Evolutionary conservation across 768 basidiomycete species (phyloP).

Genomic region (Boletus speciosus): DNA sequence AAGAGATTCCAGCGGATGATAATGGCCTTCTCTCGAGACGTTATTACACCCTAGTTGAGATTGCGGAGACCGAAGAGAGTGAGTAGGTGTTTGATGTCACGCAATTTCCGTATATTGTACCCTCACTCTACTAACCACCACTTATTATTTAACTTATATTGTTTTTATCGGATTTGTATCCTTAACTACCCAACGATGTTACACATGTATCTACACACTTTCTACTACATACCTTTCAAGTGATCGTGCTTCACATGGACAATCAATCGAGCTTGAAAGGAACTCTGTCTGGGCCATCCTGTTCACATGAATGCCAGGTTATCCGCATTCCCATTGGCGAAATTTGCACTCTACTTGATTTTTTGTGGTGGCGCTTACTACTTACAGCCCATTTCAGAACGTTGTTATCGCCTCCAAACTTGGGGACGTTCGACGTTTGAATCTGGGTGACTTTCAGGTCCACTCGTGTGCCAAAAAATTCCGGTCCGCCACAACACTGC

Average conservation of each 20-base stretch:
- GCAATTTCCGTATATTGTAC: neutral
- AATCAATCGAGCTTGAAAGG: neutral
- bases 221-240: neutral
- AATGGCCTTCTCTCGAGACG: neutral
- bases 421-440: too few species aligned
- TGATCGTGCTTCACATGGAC: neutral
- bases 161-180: neutral
- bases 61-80: neutral
- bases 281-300: neutral
- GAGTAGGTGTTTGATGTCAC: neutral
- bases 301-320: neutral
- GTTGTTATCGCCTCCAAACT: too few species aligned
- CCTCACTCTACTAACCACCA: neutral
- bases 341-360: too few species aligned
- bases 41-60: conserved; percentile 8
- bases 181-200: neutral
- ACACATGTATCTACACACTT: neutral
- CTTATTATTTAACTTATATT: neutral
- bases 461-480: too few species aligned
- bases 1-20: neutral
- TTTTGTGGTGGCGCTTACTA: too few species aligned
- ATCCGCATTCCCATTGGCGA: too few species aligned
- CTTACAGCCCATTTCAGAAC: too few species aligned
- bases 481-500: too few species aligned
- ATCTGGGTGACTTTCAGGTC: too few species aligned